Percentiles rank a stretch among this genome's conserved stretches.
These are phyloP conservation scores for Anastatica hierochuntica DNA, from an alignment of 345 rosid species.

Conservation along the genomic window DNA sequence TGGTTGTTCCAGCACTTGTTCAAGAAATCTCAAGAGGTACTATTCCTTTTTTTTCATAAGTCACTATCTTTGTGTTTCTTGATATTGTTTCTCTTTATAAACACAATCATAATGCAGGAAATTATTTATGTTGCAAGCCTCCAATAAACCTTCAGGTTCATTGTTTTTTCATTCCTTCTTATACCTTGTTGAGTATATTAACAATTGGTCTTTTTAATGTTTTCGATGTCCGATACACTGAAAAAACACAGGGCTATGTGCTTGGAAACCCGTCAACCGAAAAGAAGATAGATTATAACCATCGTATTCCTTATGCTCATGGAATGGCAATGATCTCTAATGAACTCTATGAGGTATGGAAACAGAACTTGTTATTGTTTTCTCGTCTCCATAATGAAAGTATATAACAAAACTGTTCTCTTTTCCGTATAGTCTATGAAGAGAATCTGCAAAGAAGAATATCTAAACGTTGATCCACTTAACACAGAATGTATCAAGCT, in stretches of 20 bases:
- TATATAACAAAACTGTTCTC: background rate
- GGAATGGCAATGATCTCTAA: slow-evolving; percentile 48
- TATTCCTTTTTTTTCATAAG: background rate
- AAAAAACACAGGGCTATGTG: slow-evolving; percentile 49
- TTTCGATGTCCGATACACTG: no score
- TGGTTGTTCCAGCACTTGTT: slow-evolving; percentile 40
- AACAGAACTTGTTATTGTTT: background rate
- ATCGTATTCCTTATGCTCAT: slow-evolving; percentile 36
- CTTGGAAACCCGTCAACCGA: slow-evolving; percentile 50
- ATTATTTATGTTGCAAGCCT: slow-evolving; percentile 33
- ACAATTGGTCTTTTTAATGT: no score
- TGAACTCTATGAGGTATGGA: slow-evolving; percentile 41
- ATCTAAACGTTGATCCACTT: slow-evolving; percentile 9
- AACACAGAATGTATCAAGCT: slow-evolving; percentile 17
- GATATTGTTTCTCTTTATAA: background rate
- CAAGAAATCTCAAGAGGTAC: slow-evolving; percentile 30
- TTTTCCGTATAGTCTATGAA: slow-evolving; percentile 4
- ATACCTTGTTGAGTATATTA: background rate
- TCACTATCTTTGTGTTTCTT: background rate
- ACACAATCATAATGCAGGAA: slow-evolving; percentile 36
- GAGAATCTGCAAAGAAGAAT: slow-evolving; percentile 18
- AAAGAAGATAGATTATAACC: slow-evolving; percentile 19
- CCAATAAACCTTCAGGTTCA: slow-evolving; percentile 47
- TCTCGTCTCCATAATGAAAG: background rate
- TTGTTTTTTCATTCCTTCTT: background rate